Conservation (phyloP, 805 yeast species). For the Candida jianshihensis region DNA sequence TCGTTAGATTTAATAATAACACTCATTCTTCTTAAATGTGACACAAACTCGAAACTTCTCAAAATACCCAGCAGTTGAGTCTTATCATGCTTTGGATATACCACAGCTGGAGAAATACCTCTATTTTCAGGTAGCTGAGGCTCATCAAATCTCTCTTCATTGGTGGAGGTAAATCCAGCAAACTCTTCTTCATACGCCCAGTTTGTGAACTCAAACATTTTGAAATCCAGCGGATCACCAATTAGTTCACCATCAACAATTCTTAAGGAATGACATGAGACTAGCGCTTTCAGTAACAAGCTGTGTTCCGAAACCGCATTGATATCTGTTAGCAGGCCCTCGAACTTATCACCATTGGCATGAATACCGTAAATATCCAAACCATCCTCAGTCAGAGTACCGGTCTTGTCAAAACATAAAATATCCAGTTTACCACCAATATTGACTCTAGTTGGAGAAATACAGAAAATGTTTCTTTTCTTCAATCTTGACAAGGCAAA, state of each 20-base stretch:
- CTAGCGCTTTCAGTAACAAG: constrained; percentile 30
- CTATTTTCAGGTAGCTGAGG: constrained; percentile 34
- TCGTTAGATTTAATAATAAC: constrained; percentile 54
- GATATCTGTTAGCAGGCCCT: constrained; percentile 19
- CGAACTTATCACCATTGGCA: constrained; percentile 23
- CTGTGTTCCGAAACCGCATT: constrained; percentile 22
- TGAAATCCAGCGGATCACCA: constrained; percentile 91
- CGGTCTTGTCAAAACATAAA: constrained; percentile 93
- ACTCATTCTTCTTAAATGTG: constrained; percentile 85
- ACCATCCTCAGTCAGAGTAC: constrained; percentile 96
- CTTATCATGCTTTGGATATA: constrained; percentile 37
- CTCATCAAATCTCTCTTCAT: constrained; percentile 32
- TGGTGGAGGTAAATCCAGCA: constrained; percentile 29
- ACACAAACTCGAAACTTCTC: constrained; percentile 71
- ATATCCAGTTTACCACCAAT: constrained; percentile 93
- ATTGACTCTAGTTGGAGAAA: constrained; percentile 89
- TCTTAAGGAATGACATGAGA: constrained; percentile 82
- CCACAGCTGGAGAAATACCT: constrained; percentile 42
- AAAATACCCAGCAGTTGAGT: constrained; percentile 38
- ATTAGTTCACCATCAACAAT: constrained; percentile 69
- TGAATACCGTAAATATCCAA: constrained; percentile 77
- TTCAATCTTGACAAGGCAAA: constrained; percentile 80
- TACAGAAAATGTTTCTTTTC: constrained; percentile 68
- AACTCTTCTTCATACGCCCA: constrained; percentile 74
- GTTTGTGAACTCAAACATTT: constrained; percentile 86